Evolutionary conservation across 805 yeast species (phyloP), one percentile per base, ranked within the genome.

Genomic region (Candida orba): DNA sequence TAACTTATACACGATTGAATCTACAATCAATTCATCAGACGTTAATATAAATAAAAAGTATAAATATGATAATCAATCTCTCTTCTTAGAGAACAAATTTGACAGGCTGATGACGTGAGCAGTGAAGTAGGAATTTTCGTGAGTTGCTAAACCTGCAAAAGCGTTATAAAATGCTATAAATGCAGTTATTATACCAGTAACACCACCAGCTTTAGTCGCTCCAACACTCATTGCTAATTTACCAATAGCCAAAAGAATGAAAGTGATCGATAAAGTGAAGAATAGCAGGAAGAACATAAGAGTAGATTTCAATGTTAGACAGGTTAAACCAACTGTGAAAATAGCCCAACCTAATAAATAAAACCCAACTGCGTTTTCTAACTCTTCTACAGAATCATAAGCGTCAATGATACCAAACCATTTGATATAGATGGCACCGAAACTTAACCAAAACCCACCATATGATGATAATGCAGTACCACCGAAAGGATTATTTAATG

Each of bases 111-210:
- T 45, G 4, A 52, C 53, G 36, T 41, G 46, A 2, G 56, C 60
- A 24, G 72, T 66, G 37, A 82, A 38, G 58, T 79, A 82, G 5
- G 87, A 67, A 62, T 84, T 84, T 56, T 78, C 81, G 32, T 65
- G 66, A 46, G 73, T 83, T 27, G 86, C 78, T 30, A 77, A 59
- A 71, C 87, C 88, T 3, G 85, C 84, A 51, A 69, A 79, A 6
- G 87, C 86, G 57, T 80, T 79, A 56, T 79, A 81, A 81, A 82
- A 81, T 1, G 83, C 84, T 40, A 78, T 59, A 47, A 79, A 67
- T 0, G 85, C 73, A 27, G 80, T 75, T 7, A 81, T 65, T 17
- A 81, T 67, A 38, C 86, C 88, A n/a, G 76, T 40, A 15, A 77
- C 71, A 52, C 89, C 89, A 37, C 80, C 87, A 8, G 82, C 85